These are phyloP conservation scores for Silene uniflora DNA, from an alignment of 148 eudicot genomes.

Conservation along the genomic window DNA sequence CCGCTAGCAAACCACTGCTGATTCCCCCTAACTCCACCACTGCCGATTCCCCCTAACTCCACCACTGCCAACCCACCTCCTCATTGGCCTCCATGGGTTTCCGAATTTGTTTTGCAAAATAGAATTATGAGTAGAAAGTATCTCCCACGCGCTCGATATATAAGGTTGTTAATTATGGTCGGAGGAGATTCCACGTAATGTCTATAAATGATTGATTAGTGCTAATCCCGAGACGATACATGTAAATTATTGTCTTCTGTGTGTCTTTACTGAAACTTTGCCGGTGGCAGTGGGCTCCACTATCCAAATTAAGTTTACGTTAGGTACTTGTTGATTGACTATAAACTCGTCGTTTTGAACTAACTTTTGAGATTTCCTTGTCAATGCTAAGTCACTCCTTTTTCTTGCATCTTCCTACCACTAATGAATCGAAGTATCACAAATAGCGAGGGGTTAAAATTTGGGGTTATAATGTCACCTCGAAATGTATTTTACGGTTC, in stretches of 20 bases:
- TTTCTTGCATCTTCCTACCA: neutral
- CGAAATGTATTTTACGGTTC: no score
- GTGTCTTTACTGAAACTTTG: neutral
- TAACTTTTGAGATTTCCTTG: neutral
- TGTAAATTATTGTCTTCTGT: neutral
- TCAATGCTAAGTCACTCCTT: neutral
- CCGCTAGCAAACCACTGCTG: no score
- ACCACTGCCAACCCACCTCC: no score
- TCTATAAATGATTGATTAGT: neutral
- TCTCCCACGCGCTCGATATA: no score
- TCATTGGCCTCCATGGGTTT: no score
- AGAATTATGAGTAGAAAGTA: no score
- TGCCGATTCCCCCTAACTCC: no score
- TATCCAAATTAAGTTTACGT: neutral
- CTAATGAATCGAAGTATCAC: no score
- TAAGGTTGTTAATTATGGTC: neutral
- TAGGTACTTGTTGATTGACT: neutral
- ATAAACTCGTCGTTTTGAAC: neutral
- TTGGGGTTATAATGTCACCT: no score
- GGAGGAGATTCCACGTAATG: neutral
- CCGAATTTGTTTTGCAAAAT: no score
- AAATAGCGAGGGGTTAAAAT: no score
- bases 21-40: no score
- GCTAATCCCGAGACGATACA: neutral
- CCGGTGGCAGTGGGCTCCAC: neutral